phyloP scores from a whole-genome alignment of 345 rosid genomes.

The Garcia nutans region DNA sequence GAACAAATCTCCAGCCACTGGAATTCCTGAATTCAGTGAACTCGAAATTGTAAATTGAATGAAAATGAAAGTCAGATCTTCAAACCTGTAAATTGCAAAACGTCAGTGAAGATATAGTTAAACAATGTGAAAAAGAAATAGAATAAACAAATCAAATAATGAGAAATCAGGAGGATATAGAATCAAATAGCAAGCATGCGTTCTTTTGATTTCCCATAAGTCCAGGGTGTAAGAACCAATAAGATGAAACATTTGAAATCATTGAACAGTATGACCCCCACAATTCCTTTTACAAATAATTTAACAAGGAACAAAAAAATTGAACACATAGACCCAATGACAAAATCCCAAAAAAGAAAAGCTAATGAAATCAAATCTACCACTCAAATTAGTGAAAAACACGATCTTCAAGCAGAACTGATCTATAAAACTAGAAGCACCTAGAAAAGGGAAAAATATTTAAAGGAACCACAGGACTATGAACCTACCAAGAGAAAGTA shows the following conservation, averaged over 20 bases:
- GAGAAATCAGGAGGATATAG: constrained; percentile 3
- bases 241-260: background rate
- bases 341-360: background rate
- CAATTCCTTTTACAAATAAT: background rate
- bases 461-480: background rate
- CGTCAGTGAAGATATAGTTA: background rate
- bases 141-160: background rate
- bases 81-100: constrained; percentile 17
- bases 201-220: background rate
- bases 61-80: constrained; percentile 29
- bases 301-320: background rate
- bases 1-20: background rate
- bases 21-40: constrained; percentile 9
- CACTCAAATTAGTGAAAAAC: background rate
- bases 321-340: background rate
- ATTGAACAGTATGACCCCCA: background rate
- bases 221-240: background rate
- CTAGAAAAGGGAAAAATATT: background rate
- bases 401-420: background rate
- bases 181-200: background rate
- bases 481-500: constrained; percentile 15
- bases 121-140: background rate
- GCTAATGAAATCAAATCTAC: constrained; percentile 3
- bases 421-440: background rate
- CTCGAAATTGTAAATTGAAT: constrained; percentile 11